Base-by-base conservation (phyloP, 176 grass and related monocot species). In the Aegilops tauschii region DNA sequence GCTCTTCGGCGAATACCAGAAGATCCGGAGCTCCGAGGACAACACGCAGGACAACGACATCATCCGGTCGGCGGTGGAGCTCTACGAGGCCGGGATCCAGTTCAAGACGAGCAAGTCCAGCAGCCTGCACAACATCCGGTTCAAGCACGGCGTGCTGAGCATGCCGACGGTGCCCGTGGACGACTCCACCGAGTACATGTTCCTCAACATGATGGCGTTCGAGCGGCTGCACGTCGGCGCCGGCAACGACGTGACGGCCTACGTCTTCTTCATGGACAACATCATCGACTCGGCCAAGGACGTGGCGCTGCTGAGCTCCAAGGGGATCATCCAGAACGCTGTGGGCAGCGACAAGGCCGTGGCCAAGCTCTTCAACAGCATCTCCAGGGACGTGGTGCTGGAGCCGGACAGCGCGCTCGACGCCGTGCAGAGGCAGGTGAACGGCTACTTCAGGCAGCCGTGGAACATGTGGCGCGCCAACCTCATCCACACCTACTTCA, bases 181-280 rank as follows among this genome's bases (percentile, higher is more conserved):
- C 84, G 95, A 98, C 73, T 59, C 89, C 25, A 95, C 95, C 45
- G 93, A 95, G 89, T 98, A 87, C 89, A 88, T 93, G 89, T 88
- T 95, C 84, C 91, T 98, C 25, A 95, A 98, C 87, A 84, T 98
- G 75, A 98, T 93, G 95, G 95, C 95, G 36, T 98, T 98, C 77
- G 93, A 98, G 89, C 87, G 95, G 17, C 91, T 98, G 32, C 91
- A 98, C 75, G 85, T 88, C 7, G 89, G 87, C 30, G 91, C 91
- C 5, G 95, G 95, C 11, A 95, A 90, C 84, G 91, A 98, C 80
- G 85, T 98, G 8, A 98, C 95, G 1, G 90, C 95, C 0, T 98
- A 95, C 66, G 85, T 98, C 16, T 75, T 75, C 72, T 75, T 75
- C 72, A 75, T 75, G 72, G 42, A 47, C 13, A 75, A 75, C 13